Evolutionary conservation across 1,284 basidiomycete species (phyloP).

Genomic region (Boletus smithii): DNA sequence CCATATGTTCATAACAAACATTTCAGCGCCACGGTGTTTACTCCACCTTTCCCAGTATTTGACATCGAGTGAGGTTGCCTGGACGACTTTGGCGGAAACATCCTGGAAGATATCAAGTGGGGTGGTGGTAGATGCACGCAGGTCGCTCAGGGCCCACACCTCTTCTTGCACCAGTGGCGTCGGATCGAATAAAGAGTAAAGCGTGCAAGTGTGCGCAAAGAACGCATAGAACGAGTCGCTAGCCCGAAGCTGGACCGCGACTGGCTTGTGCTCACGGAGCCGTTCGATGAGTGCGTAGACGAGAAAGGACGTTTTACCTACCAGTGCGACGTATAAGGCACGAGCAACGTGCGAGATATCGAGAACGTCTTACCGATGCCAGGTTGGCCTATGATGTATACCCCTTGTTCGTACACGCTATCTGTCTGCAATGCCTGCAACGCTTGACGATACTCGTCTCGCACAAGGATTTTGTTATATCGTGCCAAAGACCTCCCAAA

Average conservation of each 20-base stretch:
- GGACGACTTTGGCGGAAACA: background rate
- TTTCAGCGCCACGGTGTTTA: background rate
- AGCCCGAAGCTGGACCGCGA: too few species aligned
- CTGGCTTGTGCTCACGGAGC: too few species aligned
- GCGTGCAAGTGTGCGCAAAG: background rate
- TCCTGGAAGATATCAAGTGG: background rate
- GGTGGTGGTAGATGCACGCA: background rate
- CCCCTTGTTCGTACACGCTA: background rate
- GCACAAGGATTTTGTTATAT: background rate
- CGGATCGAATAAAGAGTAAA: background rate
- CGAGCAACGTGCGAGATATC: background rate
- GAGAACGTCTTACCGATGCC: background rate
- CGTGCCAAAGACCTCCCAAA: background rate
- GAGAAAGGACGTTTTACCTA: background rate
- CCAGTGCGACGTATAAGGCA: background rate
- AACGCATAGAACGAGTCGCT: background rate
- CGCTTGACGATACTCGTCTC: too few species aligned
- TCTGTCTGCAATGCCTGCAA: too few species aligned
- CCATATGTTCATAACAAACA: background rate
- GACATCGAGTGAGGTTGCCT: background rate
- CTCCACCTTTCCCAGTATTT: background rate
- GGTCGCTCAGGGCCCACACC: background rate
- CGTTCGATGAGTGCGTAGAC: too few species aligned
- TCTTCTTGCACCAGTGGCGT: background rate
- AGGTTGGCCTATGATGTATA: background rate